These are phyloP conservation scores for Pelargonium australe DNA, from an alignment of 441 rosid species.

Conservation along the genomic window DNA sequence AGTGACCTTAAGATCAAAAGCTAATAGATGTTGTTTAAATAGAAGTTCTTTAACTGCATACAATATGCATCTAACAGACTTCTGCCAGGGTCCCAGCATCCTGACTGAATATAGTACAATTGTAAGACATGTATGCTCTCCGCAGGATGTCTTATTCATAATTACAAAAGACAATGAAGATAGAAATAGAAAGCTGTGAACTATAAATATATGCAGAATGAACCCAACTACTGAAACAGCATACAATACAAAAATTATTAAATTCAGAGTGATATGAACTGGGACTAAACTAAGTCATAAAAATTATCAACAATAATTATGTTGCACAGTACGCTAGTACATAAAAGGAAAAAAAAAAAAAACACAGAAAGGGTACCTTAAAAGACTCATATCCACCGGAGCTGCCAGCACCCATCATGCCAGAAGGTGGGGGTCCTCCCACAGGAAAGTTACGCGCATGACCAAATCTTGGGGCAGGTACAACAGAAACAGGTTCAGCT, in stretches of 20 bases:
- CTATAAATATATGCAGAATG: no score
- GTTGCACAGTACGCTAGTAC: background rate
- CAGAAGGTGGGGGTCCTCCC: constrained; percentile 29
- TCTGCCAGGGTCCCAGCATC: background rate
- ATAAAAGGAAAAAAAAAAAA: background rate
- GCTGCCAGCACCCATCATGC: constrained; percentile 26
- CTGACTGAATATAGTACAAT: background rate
- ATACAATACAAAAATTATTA: background rate
- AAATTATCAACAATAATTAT: background rate
- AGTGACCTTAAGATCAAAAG: background rate
- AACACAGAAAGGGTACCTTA: constrained; percentile 30
- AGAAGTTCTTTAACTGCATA: background rate
- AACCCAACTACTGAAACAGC: background rate
- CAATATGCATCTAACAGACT: background rate
- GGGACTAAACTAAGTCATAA: background rate
- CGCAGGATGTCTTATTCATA: background rate
- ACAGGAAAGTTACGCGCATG: constrained; percentile 31
- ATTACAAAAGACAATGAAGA: background rate
- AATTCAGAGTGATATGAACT: background rate
- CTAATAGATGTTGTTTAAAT: background rate
- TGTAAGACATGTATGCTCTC: background rate
- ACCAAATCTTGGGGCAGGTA: constrained; percentile 31
- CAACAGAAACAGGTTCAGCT: constrained; percentile 32
- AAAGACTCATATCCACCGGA: constrained; percentile 34
- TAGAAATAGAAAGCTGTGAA: background rate